These are phyloP conservation scores for Mortierella sp. DNA, from an alignment of 371 early-diverging fungal species.

Conservation along the genomic window DNA sequence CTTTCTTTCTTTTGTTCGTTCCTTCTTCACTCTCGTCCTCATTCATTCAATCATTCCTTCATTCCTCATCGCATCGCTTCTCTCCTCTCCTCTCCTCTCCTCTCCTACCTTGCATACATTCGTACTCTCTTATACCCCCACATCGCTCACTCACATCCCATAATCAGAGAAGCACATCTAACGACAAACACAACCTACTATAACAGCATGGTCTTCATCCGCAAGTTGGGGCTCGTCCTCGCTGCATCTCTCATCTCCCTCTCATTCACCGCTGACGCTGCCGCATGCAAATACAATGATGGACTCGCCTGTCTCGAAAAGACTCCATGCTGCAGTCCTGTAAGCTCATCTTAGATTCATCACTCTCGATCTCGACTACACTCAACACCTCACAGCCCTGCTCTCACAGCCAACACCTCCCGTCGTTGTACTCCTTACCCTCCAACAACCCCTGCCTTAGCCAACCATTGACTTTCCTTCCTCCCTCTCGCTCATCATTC, in stretches of 20 bases:
- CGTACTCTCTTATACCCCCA: not conserved
- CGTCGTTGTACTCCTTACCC: not conserved
- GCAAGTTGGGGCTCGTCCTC: constrained; percentile 31
- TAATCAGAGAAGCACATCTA: not conserved
- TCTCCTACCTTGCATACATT: not conserved
- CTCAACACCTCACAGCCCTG: not conserved
- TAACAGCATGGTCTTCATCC: constrained; percentile 30
- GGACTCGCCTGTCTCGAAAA: constrained; percentile 46
- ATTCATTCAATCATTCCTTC: not conserved
- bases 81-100: not conserved
- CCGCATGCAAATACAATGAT: constrained; percentile 43
- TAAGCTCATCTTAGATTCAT: constrained; percentile 18
- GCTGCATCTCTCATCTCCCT: constrained; percentile 33
- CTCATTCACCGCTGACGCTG: constrained; percentile 30
- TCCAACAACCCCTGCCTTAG: not conserved
- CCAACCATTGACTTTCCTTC: not conserved
- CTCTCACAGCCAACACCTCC: not conserved
- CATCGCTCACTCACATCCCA: not conserved
- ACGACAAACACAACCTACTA: not conserved
- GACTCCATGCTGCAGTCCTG: constrained; percentile 52
- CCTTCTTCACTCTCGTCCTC: not conserved
- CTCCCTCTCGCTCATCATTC: not conserved
- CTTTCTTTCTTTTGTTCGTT: not conserved
- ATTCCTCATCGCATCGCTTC: not conserved
- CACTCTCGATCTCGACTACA: too few species aligned